Evolutionary conservation across 148 eudicot genomes (phyloP), one percentile per base, ranked within the genome.

Genomic region (Silene uniflora): DNA sequence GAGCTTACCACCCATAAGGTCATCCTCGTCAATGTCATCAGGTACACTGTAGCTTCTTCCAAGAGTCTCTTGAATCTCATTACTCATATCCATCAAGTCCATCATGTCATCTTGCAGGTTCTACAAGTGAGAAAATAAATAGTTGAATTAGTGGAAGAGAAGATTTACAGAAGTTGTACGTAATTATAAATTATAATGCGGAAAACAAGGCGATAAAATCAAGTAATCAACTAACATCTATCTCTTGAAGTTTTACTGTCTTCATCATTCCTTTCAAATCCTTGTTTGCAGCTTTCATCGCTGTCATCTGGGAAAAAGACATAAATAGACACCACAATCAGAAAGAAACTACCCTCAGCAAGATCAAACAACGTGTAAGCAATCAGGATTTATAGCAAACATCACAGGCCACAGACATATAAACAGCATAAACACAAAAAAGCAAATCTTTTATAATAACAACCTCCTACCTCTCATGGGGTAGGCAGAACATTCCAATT

Each of bases 201-300:
- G 29, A 19, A 75, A 76, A 16, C 39, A 52, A 75, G 6, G 46
- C 16, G 25, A 24, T 58, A 44, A 47, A 47, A 22, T 2, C 0
- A 27, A 72, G 13, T 21, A 46, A 61, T 23, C 13, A 12, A 85
- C 96, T 76, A 44, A 94, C 98, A 83, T 95, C 97, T 32, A 92
- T 89, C 66, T 95, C 98, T 83, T 95, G 88, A 81, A 95, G 81
- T 83, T 92, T 92, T 73, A 95, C 99, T 4, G 91, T 88, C 85
- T 92, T 92, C 97, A 95, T 95, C 99, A 95, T 92, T 86, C 98
- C 98, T 87, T 95, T 92, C 81, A 92, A 86, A 65, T 92, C 97
- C 74, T 92, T 88, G 81, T 92, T 95, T 69, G 99, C 99, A 56
- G 96, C 87, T 85, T 95, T 92, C 82, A 95, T 63, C 19, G 98